These are phyloP conservation scores for Aspergillus alliaceus DNA, from an alignment of 2,329 filamentous ascomycete genomes.

Conservation along the genomic window DNA sequence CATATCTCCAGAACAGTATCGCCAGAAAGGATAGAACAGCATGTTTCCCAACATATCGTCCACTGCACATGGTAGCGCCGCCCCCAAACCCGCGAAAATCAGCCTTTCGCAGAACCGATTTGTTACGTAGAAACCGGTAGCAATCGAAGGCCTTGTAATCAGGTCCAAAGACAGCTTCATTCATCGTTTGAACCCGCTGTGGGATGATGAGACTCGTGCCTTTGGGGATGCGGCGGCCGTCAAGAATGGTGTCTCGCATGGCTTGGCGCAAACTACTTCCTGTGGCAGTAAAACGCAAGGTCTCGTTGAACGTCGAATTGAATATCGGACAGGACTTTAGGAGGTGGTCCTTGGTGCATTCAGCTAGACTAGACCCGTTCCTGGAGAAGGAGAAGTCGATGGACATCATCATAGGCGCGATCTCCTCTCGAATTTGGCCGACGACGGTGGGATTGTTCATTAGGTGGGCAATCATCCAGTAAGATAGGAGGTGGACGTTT, in stretches of 20 bases:
- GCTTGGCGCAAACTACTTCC: neutral
- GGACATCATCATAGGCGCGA: neutral
- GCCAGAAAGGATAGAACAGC: neutral
- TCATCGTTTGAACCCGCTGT: neutral
- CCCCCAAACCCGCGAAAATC: neutral
- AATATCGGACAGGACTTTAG: neutral
- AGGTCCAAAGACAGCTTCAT: neutral
- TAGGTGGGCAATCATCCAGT: neutral
- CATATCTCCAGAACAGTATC: neutral
- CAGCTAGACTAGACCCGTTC: neutral
- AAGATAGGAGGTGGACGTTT: neutral
- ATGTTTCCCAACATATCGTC: neutral
- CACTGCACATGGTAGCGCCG: neutral
- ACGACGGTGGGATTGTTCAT: neutral
- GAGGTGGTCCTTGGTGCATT: neutral
- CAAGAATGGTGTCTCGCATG: neutral
- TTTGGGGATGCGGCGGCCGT: neutral
- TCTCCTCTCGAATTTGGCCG: neutral
- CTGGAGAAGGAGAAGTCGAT: neutral
- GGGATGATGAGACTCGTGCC: neutral
- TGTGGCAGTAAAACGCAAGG: neutral
- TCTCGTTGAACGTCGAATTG: neutral
- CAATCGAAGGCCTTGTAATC: neutral
- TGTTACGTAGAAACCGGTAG: neutral
- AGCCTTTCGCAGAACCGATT: neutral